Percentiles rank a stretch among this genome's conserved stretches.
phyloP scores from a whole-genome alignment of 768 basidiomycete species.

The Xerocomus spinulosus region DNA sequence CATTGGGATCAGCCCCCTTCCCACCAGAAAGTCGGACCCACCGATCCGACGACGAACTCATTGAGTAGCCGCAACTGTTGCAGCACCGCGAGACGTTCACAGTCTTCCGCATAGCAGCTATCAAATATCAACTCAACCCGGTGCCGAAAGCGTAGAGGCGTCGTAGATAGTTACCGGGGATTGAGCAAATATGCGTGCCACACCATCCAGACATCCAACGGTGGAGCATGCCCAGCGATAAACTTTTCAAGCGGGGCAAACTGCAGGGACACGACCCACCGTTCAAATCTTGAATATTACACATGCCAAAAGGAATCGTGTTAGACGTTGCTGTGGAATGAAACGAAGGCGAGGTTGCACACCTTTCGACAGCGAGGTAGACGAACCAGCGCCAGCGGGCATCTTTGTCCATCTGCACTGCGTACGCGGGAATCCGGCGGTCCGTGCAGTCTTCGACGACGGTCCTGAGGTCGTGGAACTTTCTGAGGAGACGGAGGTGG shows the following conservation, averaged over 20 bases:
- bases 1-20: background rate
- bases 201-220: conserved; percentile 40
- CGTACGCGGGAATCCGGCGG: conserved; percentile 23
- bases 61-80: conserved; percentile 26
- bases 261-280: conserved; percentile 28
- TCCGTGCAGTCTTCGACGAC: conserved; percentile 29
- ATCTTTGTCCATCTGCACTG: conserved; percentile 21
- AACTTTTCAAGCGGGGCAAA: conserved; percentile 25
- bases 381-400: conserved; percentile 40
- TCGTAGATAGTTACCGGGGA: conserved; percentile 25
- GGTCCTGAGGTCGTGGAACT: conserved; percentile 29
- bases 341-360: background rate
- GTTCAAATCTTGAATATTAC: conserved; percentile 29
- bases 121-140: conserved; percentile 1
- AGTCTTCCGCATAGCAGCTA: conserved; percentile 33
- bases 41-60: conserved; percentile 27
- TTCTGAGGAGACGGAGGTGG: conserved; percentile 33
- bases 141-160: background rate
- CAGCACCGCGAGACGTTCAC: conserved; percentile 26
- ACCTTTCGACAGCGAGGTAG: conserved; percentile 37
- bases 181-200: conserved; percentile 41
- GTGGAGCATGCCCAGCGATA: conserved; percentile 27
- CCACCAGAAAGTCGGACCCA: conserved; percentile 9
- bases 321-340: too few species aligned
- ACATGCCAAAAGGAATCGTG: background rate